Percentiles rank a stretch among this genome's conserved stretches.
These are phyloP conservation scores for Tricholomella constricta DNA, from an alignment of 768 basidiomycete genomes.

Conservation along the genomic window DNA sequence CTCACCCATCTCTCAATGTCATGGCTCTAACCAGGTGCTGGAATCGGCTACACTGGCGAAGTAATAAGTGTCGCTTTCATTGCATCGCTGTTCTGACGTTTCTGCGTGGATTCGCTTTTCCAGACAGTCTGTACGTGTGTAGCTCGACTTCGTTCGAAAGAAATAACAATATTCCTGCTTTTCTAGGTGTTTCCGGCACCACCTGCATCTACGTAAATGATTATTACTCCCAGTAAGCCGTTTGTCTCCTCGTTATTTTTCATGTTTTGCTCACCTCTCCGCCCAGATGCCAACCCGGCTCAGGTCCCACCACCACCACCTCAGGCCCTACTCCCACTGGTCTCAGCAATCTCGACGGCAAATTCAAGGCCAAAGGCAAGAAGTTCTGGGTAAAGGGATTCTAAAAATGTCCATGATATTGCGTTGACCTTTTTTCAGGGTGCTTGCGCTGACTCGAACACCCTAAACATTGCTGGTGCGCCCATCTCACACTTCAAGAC, in stretches of 20 bases:
- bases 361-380: conserved; percentile 29
- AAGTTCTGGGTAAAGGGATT: conserved; percentile 31
- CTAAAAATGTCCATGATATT: no score
- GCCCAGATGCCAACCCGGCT: conserved; percentile 33
- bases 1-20: not conserved
- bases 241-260: no score
- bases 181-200: conserved; percentile 32
- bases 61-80: conserved; percentile 10
- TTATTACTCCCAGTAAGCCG: conserved; percentile 29
- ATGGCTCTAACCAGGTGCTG: conserved; percentile 23
- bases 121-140: conserved; percentile 24
- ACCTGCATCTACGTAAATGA: conserved; percentile 32
- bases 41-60: conserved; percentile 34
- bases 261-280: not conserved
- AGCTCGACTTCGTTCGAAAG: not conserved
- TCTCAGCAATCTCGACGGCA: conserved; percentile 19
- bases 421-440: conserved; percentile 21
- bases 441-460: conserved; percentile 31
- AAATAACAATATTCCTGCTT: not conserved
- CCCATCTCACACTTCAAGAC: not conserved
- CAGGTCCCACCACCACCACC: conserved; percentile 4
- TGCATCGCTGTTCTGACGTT: not conserved
- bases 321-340: conserved; percentile 17
- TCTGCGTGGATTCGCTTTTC: no score
- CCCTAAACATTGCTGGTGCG: conserved; percentile 30